These are phyloP conservation scores for Coemansia javaensis DNA, from an alignment of 192 early-diverging fungal genomes.

Conservation along the genomic window DNA sequence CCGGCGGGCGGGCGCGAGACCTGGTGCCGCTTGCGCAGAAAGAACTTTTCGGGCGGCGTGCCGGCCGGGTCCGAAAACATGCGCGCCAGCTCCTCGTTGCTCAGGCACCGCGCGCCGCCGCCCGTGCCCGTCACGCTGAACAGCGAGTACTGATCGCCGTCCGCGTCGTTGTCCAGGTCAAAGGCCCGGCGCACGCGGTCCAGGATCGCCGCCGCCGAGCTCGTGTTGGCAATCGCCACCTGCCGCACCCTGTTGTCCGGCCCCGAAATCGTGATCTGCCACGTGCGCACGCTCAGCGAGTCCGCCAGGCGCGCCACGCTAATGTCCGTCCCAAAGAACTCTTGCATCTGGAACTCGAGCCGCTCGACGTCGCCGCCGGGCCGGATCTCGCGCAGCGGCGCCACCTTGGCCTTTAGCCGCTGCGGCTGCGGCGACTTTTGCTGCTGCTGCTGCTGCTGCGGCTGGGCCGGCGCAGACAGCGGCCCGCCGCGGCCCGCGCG, in stretches of 20 bases:
- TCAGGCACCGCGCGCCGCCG: slow-evolving; percentile 63
- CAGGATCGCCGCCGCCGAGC: slow-evolving; percentile 65
- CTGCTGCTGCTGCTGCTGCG: slow-evolving; percentile 10
- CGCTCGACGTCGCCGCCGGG: slow-evolving; percentile 36
- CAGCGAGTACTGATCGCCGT: slow-evolving; percentile 63
- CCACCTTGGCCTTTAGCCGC: not conserved
- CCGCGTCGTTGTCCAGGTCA: slow-evolving; percentile 63
- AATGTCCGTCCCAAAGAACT: slow-evolving; percentile 50
- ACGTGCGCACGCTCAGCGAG: slow-evolving; percentile 45
- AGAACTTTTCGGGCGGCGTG: slow-evolving; percentile 65
- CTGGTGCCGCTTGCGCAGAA: slow-evolving; percentile 66
- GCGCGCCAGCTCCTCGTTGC: slow-evolving; percentile 71
- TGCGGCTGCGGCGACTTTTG: slow-evolving; percentile 6
- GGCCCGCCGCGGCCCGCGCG: slow-evolving; percentile 5
- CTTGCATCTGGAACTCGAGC: slow-evolving; percentile 44
- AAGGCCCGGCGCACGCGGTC: slow-evolving; percentile 75
- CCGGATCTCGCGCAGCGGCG: no score
- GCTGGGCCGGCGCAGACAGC: slow-evolving; percentile 32
- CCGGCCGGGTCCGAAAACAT: slow-evolving; percentile 68
- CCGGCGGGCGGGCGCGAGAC: slow-evolving; percentile 44
- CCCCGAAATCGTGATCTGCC: slow-evolving; percentile 73
- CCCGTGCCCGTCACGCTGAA: slow-evolving; percentile 69
- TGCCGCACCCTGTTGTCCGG: slow-evolving; percentile 73
- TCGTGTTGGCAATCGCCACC: slow-evolving; percentile 69
- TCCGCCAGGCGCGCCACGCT: slow-evolving; percentile 45